Evolutionary conservation across 257 asterid genomes (phyloP).

Genomic region (Salvia splendens): DNA sequence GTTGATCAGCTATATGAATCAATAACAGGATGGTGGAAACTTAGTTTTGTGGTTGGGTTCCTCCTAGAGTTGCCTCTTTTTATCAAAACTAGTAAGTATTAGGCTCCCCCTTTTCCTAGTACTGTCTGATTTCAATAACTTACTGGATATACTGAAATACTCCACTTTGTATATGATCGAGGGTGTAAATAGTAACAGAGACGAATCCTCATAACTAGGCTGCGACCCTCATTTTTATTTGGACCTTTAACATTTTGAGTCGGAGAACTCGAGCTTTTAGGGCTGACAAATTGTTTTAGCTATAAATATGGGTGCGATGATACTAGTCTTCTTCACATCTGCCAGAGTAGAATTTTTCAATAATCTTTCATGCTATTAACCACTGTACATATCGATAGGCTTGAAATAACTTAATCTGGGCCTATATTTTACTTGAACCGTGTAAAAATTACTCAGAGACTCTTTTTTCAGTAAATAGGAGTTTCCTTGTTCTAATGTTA

Average conservation of each 20-base stretch:
- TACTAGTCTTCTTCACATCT: constrained; percentile 1
- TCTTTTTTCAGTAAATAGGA: too few relatives aligned
- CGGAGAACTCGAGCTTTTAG: too few relatives aligned
- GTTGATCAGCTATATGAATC: not conserved
- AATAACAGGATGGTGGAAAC: constrained; percentile 9
- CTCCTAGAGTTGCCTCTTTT: not conserved
- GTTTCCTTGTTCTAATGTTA: not conserved
- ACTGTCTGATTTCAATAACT: too few relatives aligned
- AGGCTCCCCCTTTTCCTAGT: not conserved
- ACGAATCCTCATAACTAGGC: not conserved
- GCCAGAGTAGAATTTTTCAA: not conserved
- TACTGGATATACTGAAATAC: not conserved
- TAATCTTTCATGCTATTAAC: too few relatives aligned
- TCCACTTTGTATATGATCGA: not conserved
- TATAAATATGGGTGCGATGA: too few relatives aligned
- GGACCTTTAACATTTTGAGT: too few relatives aligned
- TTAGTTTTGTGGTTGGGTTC: not conserved
- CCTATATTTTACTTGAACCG: too few relatives aligned
- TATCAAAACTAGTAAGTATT: not conserved
- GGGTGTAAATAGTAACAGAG: not conserved
- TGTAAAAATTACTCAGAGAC: too few relatives aligned
- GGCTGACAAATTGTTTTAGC: too few relatives aligned
- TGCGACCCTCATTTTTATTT: not conserved
- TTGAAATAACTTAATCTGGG: too few relatives aligned
- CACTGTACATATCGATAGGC: too few relatives aligned